Base-by-base conservation (phyloP, 495 filamentous ascomycete genomes). In the Penicillium angulare region DNA sequence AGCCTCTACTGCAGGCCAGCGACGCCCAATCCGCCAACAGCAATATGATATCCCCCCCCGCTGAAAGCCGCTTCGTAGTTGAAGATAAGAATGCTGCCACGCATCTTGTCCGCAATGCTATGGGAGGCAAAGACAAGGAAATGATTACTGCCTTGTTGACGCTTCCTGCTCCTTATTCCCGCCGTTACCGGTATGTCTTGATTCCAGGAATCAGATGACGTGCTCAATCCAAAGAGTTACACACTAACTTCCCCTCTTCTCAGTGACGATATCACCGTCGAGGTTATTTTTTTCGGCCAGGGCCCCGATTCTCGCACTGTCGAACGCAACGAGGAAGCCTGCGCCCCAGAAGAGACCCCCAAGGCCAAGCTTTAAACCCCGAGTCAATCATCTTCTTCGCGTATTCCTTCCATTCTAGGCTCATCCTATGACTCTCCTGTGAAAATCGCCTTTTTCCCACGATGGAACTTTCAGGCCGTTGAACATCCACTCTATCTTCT, bases 221-320 rank as follows among this genome's bases (percentile, higher is more conserved):
- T n/a, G n/a, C n/a, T n/a, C n/a, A n/a, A 18, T 2, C 24, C 6
- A n/a, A 0, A 1, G 26, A 1, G n/a, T 0, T 7, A 7, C 34
- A 16, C 7, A 10, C 43, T 29, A 47, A 23, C 16, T 12, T 21
- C 1, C 35, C 3, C 17, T 36, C 2, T 45, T 18, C 21, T 13
- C 55, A 89, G 89, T 49, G 93, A 98, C 64, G 93, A 98, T 69
- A 75, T 98, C 38, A 98, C 93, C 0, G 95, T 98, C 21, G 91
- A 98, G 71, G 93, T 98, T 34, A 95, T 98, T 64, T 98, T 98
- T 80, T 98, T 98, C 61, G 93, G 93, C 32, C 80, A 95, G 35
- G 82, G 85, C 18, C 59, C 68, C n/a, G 81, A 88, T 49, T 83
- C 76, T 52, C 89, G 90, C 17, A 84, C 86, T 47, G 84, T 98